Evolutionary conservation across 805 yeast genomes (phyloP), one percentile per base, ranked within the genome.

Genomic region (Kluyveromyces wickerhamii): DNA sequence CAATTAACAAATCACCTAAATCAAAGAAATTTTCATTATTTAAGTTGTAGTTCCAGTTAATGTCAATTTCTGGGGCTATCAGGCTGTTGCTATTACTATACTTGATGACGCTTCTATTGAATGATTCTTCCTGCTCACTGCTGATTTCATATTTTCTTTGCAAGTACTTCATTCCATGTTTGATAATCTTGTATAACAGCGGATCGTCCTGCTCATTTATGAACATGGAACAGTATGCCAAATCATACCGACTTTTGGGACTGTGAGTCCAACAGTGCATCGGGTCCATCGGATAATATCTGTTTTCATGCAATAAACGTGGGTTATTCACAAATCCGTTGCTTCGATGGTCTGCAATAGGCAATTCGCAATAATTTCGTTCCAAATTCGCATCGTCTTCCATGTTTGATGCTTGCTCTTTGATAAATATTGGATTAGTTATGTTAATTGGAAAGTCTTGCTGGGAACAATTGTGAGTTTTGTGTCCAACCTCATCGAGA

Each of bases 291-390:
- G 32, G 32, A 13, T 29, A 29, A 20, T 19, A 29, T 5, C 6
- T 24, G 17, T 18, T 29, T 29, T 29, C 24, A 7, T 29, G 16
- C 8, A 30, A 19, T 26, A 30, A 21, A n/a, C 18, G 13, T 12
- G 33, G 25, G n/a, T 30, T 20, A 22, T 30, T 30, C 9, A 30
- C 26, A 14, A 30, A 21, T 6, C 25, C 33, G 26, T 21, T 30
- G 11, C 13, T 15, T 12, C 26, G 10, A 15, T 30, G 33, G 19
- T 30, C 26, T 12, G 33, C 25, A 12, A 21, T 7, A 5, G 33
- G 33, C 14, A 20, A 22, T 21, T 26, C 29, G 14, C 19, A 13
- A 14, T 5, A 26, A 9, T 23, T 23, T 14, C 5, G 26, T 7
- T 7, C 29, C 18, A 16, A 6, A 14, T 16, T n/a, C 16, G 29